Percentiles rank a stretch among this genome's conserved stretches.
These are phyloP conservation scores for Hypoxylon sp. DNA, from an alignment of 2,329 filamentous ascomycete genomes.

Conservation along the genomic window DNA sequence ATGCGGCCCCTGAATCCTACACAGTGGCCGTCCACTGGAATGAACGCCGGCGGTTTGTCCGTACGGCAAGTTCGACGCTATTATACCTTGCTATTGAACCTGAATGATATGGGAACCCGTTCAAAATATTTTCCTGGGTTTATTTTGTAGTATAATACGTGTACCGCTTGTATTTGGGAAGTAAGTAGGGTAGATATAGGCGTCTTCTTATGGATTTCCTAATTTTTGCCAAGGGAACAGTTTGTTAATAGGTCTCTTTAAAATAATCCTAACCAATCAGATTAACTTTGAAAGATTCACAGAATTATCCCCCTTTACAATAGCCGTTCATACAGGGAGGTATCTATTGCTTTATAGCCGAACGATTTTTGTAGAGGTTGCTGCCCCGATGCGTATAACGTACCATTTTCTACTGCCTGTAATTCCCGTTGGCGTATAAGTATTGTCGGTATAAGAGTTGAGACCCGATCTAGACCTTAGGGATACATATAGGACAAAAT, in stretches of 20 bases:
- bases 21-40: neutral
- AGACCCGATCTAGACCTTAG: neutral
- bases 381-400: neutral
- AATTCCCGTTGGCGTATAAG: neutral
- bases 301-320: neutral
- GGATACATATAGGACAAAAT: constrained; percentile 4
- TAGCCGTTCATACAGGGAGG: neutral
- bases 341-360: neutral
- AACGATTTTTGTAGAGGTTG: neutral
- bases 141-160: neutral
- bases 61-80: neutral
- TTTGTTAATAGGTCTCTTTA: neutral
- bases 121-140: neutral
- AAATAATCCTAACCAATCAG: neutral
- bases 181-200: too few species aligned
- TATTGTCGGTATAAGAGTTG: neutral
- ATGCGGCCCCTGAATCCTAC: constrained; percentile 27
- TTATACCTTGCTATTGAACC: neutral
- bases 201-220: neutral
- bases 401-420: neutral
- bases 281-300: neutral
- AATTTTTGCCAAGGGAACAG: neutral
- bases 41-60: constrained; percentile 1
- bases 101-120: neutral
- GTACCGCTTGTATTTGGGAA: neutral